phyloP scores from a whole-genome alignment of 2,329 filamentous ascomycete species.

The Trematosphaeria pertusa region DNA sequence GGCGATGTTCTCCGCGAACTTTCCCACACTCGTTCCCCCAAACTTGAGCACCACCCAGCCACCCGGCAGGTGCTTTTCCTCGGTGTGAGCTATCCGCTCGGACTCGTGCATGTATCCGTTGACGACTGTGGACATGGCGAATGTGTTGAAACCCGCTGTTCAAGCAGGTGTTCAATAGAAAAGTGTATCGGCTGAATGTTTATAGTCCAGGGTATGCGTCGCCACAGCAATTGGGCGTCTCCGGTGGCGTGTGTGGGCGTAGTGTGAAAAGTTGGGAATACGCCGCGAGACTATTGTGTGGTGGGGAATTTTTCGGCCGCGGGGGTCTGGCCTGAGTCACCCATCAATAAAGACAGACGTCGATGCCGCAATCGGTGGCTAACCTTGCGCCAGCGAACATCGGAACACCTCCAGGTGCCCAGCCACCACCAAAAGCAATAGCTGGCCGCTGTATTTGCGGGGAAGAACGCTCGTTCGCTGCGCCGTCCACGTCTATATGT shows the following conservation, averaged over 20 bases:
- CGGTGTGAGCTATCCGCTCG: conserved; percentile 49
- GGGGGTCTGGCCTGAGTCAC: neutral
- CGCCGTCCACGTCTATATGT: too few species aligned
- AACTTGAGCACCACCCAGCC: conserved; percentile 93
- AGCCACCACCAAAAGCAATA: too few species aligned
- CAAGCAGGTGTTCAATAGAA: neutral
- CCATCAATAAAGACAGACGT: neutral
- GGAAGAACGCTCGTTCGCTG: conserved; percentile 3
- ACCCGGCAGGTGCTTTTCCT: conserved; percentile 58
- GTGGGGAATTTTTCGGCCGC: neutral
- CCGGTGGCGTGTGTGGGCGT: neutral
- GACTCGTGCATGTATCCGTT: conserved; percentile 44
- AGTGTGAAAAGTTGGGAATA: neutral
- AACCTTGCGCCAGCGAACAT: neutral
- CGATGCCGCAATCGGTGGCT: neutral
- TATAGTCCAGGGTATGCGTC: neutral
- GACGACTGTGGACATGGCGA: conserved; percentile 37
- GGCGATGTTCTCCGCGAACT: conserved; percentile 73
- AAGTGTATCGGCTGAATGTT: neutral
- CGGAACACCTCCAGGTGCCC: neutral
- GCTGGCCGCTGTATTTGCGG: too few species aligned
- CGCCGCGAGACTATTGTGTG: too few species aligned
- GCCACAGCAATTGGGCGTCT: neutral
- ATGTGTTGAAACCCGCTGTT: conserved; percentile 4
- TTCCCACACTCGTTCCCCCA: conserved; percentile 93